Evolutionary conservation across 441 rosid genomes (phyloP).

Genomic region (Corymbia calophylla): DNA sequence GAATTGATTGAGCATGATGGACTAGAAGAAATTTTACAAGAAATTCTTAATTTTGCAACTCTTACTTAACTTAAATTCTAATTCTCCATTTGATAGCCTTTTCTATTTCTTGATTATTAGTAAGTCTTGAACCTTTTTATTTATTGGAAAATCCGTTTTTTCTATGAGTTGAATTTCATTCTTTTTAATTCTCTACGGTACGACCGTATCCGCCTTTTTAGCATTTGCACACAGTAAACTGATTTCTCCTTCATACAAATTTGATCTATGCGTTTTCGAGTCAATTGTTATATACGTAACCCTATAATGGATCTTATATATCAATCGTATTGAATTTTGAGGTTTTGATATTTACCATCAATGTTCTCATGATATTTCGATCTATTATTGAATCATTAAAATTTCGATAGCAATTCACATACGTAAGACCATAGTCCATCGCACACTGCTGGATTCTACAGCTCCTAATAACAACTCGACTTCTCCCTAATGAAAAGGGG

Average conservation of each 20-base stretch:
- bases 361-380: too few relatives aligned
- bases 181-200: background rate
- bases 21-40: background rate
- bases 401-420: too few relatives aligned
- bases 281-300: too few relatives aligned
- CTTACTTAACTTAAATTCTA: background rate
- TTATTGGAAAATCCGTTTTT: background rate
- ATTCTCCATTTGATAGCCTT: background rate
- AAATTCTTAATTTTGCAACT: fast-evolving
- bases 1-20: background rate
- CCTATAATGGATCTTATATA: background rate
- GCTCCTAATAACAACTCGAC: too few relatives aligned
- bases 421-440: too few relatives aligned
- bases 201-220: fast-evolving
- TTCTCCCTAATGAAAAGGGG: background rate
- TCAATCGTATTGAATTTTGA: too few relatives aligned
- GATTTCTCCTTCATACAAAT: background rate
- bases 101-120: background rate
- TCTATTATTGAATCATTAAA: too few relatives aligned
- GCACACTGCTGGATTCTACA: too few relatives aligned
- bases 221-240: fast-evolving
- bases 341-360: too few relatives aligned
- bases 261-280: too few relatives aligned
- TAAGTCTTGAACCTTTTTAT: background rate
- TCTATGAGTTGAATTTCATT: background rate